Evolutionary conservation across 805 yeast genomes (phyloP).

Genomic region (Ogataea pignaliae): DNA sequence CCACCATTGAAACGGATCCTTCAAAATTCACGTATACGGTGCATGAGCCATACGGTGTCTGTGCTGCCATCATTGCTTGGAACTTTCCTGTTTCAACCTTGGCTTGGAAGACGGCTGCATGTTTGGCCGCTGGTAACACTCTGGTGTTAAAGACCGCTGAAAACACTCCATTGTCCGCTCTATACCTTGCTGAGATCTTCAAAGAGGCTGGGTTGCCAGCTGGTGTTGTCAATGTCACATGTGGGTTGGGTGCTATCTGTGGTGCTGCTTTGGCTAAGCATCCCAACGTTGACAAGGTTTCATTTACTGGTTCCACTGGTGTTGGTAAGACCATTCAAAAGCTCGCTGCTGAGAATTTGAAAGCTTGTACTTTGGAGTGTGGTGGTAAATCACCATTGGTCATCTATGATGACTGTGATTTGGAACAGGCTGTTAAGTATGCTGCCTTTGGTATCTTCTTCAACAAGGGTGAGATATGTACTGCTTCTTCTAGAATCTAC

Average conservation of each 20-base stretch:
- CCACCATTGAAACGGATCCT: slow-evolving; percentile 54
- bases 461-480: slow-evolving; percentile 95
- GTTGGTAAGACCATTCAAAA: slow-evolving; percentile 79
- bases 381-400: slow-evolving; percentile 97
- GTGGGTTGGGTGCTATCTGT: slow-evolving; percentile 58
- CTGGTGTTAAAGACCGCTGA: slow-evolving; percentile 62
- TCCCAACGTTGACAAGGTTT: slow-evolving; percentile 55
- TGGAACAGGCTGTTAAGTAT: slow-evolving; percentile 70
- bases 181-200: slow-evolving; percentile 47
- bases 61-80: slow-evolving; percentile 73
- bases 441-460: slow-evolving; percentile 80
- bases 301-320: slow-evolving; percentile 67
- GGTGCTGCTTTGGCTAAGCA: slow-evolving; percentile 59
- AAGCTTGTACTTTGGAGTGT: slow-evolving; percentile 88
- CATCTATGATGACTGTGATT: slow-evolving; percentile 79
- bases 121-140: slow-evolving; percentile 63
- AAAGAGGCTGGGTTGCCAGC: slow-evolving; percentile 60
- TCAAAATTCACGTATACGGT: slow-evolving; percentile 58
- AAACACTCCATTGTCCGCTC: slow-evolving; percentile 62
- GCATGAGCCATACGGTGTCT: slow-evolving; percentile 64
- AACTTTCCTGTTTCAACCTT: slow-evolving; percentile 67
- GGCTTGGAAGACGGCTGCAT: slow-evolving; percentile 68
- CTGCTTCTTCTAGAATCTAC: slow-evolving; percentile 89
- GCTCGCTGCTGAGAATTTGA: slow-evolving; percentile 76
- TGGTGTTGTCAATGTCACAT: slow-evolving; percentile 58